Conservation (phyloP, 148 eudicot species). For the Suaeda aralocaspica region DNA sequence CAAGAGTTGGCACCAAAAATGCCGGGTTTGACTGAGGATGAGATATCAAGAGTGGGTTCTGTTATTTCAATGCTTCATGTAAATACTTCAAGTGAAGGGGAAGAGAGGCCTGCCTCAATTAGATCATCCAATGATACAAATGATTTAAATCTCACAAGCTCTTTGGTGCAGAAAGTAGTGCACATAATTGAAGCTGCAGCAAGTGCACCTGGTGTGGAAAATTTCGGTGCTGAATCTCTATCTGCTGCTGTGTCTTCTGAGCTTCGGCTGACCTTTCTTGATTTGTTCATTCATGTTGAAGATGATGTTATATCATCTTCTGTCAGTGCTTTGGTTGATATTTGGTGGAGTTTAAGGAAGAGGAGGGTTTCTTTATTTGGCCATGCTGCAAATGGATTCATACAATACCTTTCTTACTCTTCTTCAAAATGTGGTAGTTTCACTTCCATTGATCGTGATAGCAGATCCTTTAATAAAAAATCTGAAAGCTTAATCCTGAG, state of each 20-base stretch:
- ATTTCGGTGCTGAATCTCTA: conserved; percentile 53
- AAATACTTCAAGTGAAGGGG: conserved; percentile 32
- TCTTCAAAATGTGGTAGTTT: conserved; percentile 46
- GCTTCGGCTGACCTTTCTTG: conserved; percentile 47
- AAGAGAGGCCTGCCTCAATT: conserved; percentile 23
- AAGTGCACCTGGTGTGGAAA: conserved; percentile 75
- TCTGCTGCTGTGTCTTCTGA: conserved; percentile 57
- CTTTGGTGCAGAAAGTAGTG: conserved; percentile 54
- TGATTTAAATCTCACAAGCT: conserved; percentile 27
- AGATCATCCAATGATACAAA: conserved; percentile 30
- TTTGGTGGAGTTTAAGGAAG: conserved; percentile 89
- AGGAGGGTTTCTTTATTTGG: conserved; percentile 92
- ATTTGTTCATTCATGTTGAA: conserved; percentile 36
- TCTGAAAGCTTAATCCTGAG: conserved; percentile 59
- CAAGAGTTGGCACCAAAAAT: conserved; percentile 57
- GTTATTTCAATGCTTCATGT: conserved; percentile 42
- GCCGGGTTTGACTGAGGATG: conserved; percentile 63
- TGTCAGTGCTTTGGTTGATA: conserved; percentile 53
- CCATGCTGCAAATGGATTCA: conserved; percentile 81
- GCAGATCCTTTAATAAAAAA: conserved; percentile 41
- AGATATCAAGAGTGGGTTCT: conserved; percentile 49
- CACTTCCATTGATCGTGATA: conserved; percentile 32
- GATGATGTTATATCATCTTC: conserved; percentile 36
- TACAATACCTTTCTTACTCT: conserved; percentile 68
- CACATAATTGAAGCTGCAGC: conserved; percentile 71